Evolutionary conservation across 73 alveolate species (phyloP).

Genomic region (Symbiodinium pilosum): DNA sequence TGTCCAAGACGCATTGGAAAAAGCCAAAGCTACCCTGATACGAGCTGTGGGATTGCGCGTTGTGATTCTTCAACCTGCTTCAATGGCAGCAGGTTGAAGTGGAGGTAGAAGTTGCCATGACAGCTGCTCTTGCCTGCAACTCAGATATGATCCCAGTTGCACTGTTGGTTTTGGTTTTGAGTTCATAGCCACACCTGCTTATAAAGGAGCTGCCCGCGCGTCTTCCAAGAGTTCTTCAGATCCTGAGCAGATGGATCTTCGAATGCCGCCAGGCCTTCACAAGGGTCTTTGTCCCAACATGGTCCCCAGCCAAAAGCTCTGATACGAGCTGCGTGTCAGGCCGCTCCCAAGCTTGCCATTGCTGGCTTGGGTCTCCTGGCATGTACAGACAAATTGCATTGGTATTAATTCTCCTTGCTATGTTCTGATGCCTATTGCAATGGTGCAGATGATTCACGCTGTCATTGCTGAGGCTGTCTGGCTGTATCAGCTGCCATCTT

Average conservation of each 20-base stretch:
- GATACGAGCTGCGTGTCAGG: background rate
- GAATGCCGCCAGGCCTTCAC: background rate
- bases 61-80: too few species aligned
- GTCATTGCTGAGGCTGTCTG: too few species aligned
- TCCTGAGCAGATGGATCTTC: background rate
- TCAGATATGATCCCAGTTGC: background rate
- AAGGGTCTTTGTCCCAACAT: too few species aligned
- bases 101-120: conserved; percentile 14
- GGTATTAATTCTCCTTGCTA: too few species aligned
- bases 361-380: conserved; percentile 11
- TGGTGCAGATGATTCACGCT: too few species aligned
- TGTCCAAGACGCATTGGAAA: too few species aligned
- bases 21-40: too few species aligned
- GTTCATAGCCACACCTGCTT: background rate
- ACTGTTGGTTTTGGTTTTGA: background rate
- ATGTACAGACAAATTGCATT: too few species aligned
- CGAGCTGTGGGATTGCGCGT: too few species aligned
- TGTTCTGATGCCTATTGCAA: too few species aligned
- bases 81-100: conserved; percentile 69
- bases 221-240: background rate
- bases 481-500: too few species aligned
- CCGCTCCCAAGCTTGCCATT: background rate
- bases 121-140: background rate
- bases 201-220: background rate
- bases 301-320: too few species aligned